These are phyloP conservation scores for Populus nigra DNA, from an alignment of 345 rosid species.

Conservation along the genomic window DNA sequence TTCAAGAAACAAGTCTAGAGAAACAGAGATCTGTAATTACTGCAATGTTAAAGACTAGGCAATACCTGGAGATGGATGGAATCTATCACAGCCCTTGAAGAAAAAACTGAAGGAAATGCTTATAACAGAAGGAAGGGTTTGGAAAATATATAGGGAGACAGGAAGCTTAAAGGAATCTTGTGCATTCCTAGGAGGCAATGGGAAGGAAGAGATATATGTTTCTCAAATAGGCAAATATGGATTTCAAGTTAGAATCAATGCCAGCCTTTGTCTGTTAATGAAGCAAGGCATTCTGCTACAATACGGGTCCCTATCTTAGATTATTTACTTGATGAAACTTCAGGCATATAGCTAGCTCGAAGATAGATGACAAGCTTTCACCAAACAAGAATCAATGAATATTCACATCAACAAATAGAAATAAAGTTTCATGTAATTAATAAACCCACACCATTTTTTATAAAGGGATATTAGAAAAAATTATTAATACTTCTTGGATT, in stretches of 20 bases:
- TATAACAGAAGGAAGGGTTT: neutral
- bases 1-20: too few species aligned
- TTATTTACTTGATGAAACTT: neutral
- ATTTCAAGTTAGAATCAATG: constrained; percentile 29
- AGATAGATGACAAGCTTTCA: too few species aligned
- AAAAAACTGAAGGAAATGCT: neutral
- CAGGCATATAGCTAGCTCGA: too few species aligned
- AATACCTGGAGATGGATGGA: neutral
- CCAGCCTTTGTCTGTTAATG: constrained; percentile 33
- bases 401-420: too few species aligned
- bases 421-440: too few species aligned
- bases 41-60: neutral
- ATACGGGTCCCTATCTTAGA: neutral
- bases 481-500: too few species aligned
- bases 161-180: neutral
- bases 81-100: neutral
- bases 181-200: neutral
- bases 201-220: constrained; percentile 22
- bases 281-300: constrained; percentile 21
- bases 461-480: too few species aligned
- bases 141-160: neutral
- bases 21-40: too few species aligned
- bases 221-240: neutral
- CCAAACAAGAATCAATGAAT: too few species aligned
- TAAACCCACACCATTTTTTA: too few species aligned